A percentile compares a stretch with the other conserved stretches of the same genome.
These are phyloP conservation scores for Colletotrichum tofieldiae DNA, from an alignment of 2,329 filamentous ascomycete species.

Conservation along the genomic window DNA sequence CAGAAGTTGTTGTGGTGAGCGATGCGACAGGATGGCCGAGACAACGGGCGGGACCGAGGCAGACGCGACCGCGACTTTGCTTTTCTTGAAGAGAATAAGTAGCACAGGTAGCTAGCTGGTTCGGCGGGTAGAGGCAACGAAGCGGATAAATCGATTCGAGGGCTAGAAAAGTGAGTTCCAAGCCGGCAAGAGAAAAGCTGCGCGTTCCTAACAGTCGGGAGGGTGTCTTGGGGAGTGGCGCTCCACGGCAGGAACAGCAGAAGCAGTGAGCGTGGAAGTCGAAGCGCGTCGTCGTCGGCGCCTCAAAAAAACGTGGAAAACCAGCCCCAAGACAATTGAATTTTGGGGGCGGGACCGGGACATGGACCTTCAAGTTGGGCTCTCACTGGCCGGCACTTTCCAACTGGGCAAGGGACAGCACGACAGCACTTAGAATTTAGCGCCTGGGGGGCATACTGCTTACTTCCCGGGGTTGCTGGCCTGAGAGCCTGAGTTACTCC, in stretches of 20 bases:
- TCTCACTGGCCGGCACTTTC: neutral
- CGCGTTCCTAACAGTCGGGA: constrained; percentile 2
- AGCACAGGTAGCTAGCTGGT: constrained; percentile 2
- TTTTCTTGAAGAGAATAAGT: constrained; percentile 10
- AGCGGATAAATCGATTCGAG: neutral
- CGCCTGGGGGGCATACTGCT: neutral
- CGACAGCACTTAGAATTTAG: neutral
- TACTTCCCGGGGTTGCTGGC: neutral
- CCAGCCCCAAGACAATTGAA: constrained; percentile 25
- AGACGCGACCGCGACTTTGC: constrained; percentile 41
- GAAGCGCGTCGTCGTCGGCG: constrained; percentile 37
- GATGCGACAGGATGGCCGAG: constrained; percentile 29
- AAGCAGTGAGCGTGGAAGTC: constrained; percentile 19
- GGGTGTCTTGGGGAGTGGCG: neutral
- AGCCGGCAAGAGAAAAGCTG: neutral
- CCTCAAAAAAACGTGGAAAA: constrained; percentile 13
- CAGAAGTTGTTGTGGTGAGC: constrained; percentile 25
- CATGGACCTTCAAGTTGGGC: neutral
- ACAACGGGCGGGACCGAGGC: constrained; percentile 14
- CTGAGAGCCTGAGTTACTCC: neutral
- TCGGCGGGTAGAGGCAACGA: neutral
- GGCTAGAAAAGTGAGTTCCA: neutral
- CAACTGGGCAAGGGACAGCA: neutral
- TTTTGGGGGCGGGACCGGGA: constrained; percentile 20
- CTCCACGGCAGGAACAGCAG: constrained; percentile 5